Evolutionary conservation across 257 asterid species (phyloP), one percentile per base, ranked within the genome.

Genomic region (Fraxinus cuspidata): DNA sequence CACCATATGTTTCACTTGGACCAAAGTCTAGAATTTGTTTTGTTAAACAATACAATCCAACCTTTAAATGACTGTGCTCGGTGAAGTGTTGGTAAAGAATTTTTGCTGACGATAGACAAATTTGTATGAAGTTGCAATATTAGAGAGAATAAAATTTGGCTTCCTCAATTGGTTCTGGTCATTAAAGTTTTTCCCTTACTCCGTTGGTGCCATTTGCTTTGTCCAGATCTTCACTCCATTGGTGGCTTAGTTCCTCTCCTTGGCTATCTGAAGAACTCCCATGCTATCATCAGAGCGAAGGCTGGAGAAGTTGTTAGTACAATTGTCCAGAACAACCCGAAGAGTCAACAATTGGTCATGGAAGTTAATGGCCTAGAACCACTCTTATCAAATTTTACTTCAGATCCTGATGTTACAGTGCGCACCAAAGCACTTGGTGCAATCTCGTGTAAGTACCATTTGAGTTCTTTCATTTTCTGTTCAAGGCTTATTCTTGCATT

Each of bases 231-330:
- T 79, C 91, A 93, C 68, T 87, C 97, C 40, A 89, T 95, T 70
- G 99, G 99, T 71, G 99, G 99, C 4, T 82, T 95, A 79, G 82
- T 81, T 75, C 98, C 99, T 69, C 92, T 95, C 38, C 93, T 95
- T 34, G 86, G 85, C 34, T 87, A 88, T 85, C 87, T 95, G 77
- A 88, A 80, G 79, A 91, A 85, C 69, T 49, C 96, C 40, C 92
- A 95, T 77, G 84, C 98, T 60, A 91, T 90, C 81, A 89, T 95
- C 19, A 87, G 95, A 87, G 94, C 98, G 3, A 95, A 95, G 86
- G 98, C 99, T 21, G 98, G 97, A 5, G 99, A 93, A 80, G 98
- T 95, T 27, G 93, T 95, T 4, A 88, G 86, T 91, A 95, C 99
- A 18, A 83, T 93, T 37, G 97, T 95, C 60, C 99, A 95, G 86